Evolutionary conservation across 2,329 filamentous ascomycete species (phyloP), one percentile per base, ranked within the genome.

Genomic region (Aureobasidium lini): DNA sequence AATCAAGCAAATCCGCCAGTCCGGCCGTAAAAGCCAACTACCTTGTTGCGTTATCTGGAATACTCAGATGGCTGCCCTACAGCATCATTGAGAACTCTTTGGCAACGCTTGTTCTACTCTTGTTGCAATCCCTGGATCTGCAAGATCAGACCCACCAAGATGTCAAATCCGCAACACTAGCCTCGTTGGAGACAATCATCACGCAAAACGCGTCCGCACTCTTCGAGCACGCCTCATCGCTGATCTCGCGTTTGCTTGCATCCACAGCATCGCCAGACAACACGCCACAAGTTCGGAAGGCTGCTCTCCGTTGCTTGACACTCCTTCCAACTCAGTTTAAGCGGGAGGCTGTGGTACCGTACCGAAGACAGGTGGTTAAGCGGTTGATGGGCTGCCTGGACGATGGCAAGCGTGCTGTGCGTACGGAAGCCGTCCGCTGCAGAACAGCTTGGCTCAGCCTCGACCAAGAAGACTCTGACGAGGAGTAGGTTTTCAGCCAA

Each of bases 391-490:
- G 66, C 15, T 79, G 81, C 29, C 67, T 88, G 63, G 85, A 88
- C 73, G 85, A 88, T 70, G 74, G 75, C 34, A 86, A 83, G 72
- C 74, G 85, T 62, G 77, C 79, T 67, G 85, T 88, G 9, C 76
- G 85, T 43, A 79, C 81, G 62, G 82, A 83, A 61, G 84, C 84
- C 13, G 84, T 86, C 29, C 79, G 79, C 72, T 84, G 83, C 62
- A 72, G 83, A 54, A 78, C 75, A n/a, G 80, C 76, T 59, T 87
- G 84, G 84, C 68, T 85, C 57, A 76, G 78, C 13, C 73, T 85
- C 44, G 83, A 83, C 66, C 82, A 85, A 68, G 75, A 68, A 13
- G 74, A 78, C 28, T 80, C 81, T 23, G 82, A 84, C 44, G 80
- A 84, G 31, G 59, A 61, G 42, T 60, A 48, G 39, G 36, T 34